Base-by-base conservation (phyloP, 805 yeast genomes). In the Schwanniomyces pseudopolymorphus region DNA sequence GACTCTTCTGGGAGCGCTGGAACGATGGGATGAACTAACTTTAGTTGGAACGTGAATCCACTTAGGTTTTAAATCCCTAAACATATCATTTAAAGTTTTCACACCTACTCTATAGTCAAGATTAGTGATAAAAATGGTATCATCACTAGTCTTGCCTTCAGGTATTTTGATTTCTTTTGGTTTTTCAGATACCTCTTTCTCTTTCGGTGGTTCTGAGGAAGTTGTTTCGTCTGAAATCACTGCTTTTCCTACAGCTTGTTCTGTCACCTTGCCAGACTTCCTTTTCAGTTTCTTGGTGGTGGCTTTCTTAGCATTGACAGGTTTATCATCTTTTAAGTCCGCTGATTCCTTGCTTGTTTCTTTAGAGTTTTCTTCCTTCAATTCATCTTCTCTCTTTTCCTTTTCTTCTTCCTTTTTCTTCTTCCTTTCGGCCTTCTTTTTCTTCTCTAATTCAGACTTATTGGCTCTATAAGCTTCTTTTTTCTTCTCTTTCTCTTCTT, bases 41-140 rank as follows among this genome's bases (percentile, higher is more conserved):
- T 77, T 74, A 40, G 72, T 64, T 46, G 89, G 89, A 20, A 85
- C 80, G 47, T 79, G 79, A 42, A 81, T 76, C 80, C 81, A 79
- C 45, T 67, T 67, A 10, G 87, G 84, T 39, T 73, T 69, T 53
- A 74, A 78, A 25, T 73, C 76, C 45, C 69, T 64, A 58, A 80
- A 75, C 47, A 75, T 66, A 49, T 64, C 71, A 48, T 56, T 65
- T 58, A 84, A 68, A 40, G 74, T 73, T 36, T 74, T 75, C 26
- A 64, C 68, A 36, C 76, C 75, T 21, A 76, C 78, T 46, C 69
- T 72, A 53, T 74, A 75, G 53, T 80, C 83, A 56, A 85, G 69
- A 56, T 82, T 83, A 40, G 83, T 77, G 49, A 85, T 74, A 63
- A 82, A 84, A 27, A 84, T 72, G 2, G 89, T 83, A 45, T 75